Evolutionary conservation across 176 grass and related monocot genomes (phyloP), one percentile per base, ranked within the genome.

Genomic region (Musa schizocarpa): DNA sequence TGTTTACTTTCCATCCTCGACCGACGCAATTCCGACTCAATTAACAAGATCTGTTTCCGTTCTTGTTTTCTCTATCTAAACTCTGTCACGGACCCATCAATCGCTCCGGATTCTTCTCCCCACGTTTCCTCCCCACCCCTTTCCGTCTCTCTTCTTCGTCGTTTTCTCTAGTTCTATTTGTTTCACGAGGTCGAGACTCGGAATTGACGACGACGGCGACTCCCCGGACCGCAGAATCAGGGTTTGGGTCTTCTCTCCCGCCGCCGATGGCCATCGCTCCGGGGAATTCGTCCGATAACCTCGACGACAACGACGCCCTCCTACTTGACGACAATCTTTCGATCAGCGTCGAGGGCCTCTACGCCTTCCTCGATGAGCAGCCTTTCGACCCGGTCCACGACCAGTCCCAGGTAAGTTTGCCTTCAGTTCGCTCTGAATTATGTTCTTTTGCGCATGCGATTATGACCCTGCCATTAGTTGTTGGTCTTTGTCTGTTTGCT

Each of bases 301-400:
- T 52, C 67, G 78, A 9, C 50, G 63, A 12, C 3, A 75, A 26
- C 26, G 71, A 19, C 58, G 43, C 1, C 62, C 74, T 12, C 68
- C 51, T 48, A 13, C 68, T 13, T 73, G 80, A 88, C 74, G 89
- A 92, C 78, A 88, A 92, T 81, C 78, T 92, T 52, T 88, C 83
- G 50, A 92, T 92, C 81, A 58, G 85, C 68, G 65, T 88, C 59
- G 72, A 52, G 20, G 86, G 86, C 65, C 83, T 92, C 58, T 70
- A 86, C 26, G 86, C 89, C 71, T 83, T 88, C 71, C 81, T 92
- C 81, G 86, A 88, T 5, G 53, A 68, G 27, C 79, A 82, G 1
- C 78, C 84, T 14, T 7, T 71, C 58, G 19, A 23, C 7, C 22
- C 61, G 0, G 72, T 63, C 51, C 65, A 71, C 24, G 56, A 14